Conservation (phyloP, 768 basidiomycete species). For the Termitomyces sp. region DNA sequence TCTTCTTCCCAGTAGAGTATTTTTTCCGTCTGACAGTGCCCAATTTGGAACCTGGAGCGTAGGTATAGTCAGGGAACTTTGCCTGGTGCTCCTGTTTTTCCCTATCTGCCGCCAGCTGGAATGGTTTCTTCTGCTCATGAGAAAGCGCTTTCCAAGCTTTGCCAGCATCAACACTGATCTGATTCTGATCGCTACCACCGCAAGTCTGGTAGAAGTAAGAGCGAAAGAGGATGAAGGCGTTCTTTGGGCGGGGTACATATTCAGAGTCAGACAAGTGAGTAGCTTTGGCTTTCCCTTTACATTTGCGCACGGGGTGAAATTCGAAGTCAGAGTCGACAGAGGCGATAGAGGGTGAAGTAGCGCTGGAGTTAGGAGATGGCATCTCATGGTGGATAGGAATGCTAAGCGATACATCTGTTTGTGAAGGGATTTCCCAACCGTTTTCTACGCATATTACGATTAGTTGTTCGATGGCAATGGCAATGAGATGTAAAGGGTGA, state of each 20-base stretch:
- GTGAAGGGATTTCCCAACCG: constrained; percentile 14
- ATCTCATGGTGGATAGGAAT: neutral
- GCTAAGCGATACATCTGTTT: neutral
- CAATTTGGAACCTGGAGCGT: constrained; percentile 16
- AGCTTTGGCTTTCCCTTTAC: constrained; percentile 10
- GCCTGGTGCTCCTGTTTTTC: constrained; percentile 22
- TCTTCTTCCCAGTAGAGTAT: neutral
- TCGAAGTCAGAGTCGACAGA: constrained; percentile 9
- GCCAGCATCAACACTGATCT: constrained; percentile 26
- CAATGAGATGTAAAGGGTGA: constrained; percentile 3
- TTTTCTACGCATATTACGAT: constrained; percentile 9
- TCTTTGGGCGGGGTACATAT: constrained; percentile 29
- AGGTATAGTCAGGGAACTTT: constrained; percentile 23
- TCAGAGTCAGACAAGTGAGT: constrained; percentile 12
- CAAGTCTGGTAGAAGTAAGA: constrained; percentile 18
- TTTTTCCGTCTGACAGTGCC: constrained; percentile 11
- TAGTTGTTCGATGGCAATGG: neutral
- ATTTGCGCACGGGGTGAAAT: constrained; percentile 1
- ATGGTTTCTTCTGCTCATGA: constrained; percentile 17
- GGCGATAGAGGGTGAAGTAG: constrained; percentile 8
- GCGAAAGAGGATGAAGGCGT: constrained; percentile 33
- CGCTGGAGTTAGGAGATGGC: constrained; percentile 6
- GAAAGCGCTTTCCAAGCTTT: constrained; percentile 22
- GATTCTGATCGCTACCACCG: constrained; percentile 22
- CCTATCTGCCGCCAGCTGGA: constrained; percentile 13